Base-by-base conservation (phyloP, 352 stramenopile genomes). In the Globisporangium emineosum region DNA sequence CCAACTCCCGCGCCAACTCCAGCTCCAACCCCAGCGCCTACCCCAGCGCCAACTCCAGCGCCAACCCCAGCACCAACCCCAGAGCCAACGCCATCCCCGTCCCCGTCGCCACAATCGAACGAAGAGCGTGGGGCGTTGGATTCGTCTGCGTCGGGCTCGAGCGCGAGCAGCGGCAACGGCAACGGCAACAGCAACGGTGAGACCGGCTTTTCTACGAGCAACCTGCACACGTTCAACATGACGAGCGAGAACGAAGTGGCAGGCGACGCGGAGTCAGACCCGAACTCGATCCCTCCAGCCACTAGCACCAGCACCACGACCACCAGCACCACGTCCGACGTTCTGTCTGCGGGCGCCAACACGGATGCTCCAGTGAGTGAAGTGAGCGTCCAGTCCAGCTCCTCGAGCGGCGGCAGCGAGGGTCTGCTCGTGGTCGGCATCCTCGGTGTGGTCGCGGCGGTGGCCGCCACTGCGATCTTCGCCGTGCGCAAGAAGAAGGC, bases 401-500 rank as follows among this genome's bases (percentile, higher is more conserved):
- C 23, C 30, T 10, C 19, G 5, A 13, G 27, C 10, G 23, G 27
- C 7, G 62, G 45, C 21, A 56, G 54, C 25, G 52, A 68, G 0
- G 67, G 66, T 21, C 50, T 73, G 2, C 47, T 83, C 60, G 61
- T 90, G 10, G 7, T 80, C 19, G 15, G 54, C 6, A 43, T 81
- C 3, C 64, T 81, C 29, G 60, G 61, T 1, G 73, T 60, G 5
- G 77, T 77, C 0, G 79, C 67, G 52, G 69, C 83, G 59, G 78
- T 89, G 21, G 81, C 81, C 5, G 81, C 63, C 3, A 71, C 69
- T 3, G 79, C 71, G n/a, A 87, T 90, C 66, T 71, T 87, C 19
- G 81, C 72, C 0, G 60, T 88, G 45, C 81, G 81, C 57, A 79
- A 81, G 71, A 90, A 91, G 75, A 89, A 91, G 78, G 57, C 68